Percentiles rank a stretch among this genome's conserved stretches.
Conservation (phyloP, 768 basidiomycete genomes). For the Suillus subaureus region DNA sequence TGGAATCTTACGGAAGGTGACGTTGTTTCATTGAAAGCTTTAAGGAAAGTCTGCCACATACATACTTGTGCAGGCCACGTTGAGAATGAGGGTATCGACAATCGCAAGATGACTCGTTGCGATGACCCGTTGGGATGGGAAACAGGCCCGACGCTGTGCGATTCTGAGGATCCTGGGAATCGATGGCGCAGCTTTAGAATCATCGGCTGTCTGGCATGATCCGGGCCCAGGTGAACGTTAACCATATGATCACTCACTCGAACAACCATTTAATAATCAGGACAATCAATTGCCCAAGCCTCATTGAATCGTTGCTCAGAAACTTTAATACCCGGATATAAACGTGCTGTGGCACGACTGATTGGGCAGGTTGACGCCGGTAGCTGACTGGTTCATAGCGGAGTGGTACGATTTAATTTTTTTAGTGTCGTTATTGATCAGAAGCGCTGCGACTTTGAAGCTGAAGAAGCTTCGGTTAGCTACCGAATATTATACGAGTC, state of each 20-base stretch:
- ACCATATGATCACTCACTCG: too few species aligned
- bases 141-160: not conserved
- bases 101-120: not conserved
- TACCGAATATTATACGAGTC: not conserved
- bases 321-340: not conserved
- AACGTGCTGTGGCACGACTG: not conserved
- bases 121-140: not conserved
- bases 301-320: not conserved
- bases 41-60: not conserved
- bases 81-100: not conserved
- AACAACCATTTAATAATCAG: not conserved
- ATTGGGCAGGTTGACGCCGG: not conserved
- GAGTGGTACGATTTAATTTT: slow-evolving; percentile 2
- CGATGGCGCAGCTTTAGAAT: not conserved
- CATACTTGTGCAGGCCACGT: not conserved
- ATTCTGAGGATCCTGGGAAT: not conserved
- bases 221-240: not conserved
- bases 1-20: not conserved
- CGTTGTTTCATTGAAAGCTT: not conserved
- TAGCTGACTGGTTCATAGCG: too few species aligned
- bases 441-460: not conserved
- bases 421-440: not conserved
- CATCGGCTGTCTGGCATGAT: not conserved
- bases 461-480: not conserved
- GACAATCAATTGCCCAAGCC: not conserved